These are phyloP conservation scores for Phaeomoniella chlamydospora DNA, from an alignment of 2,329 filamentous ascomycete species.

Conservation along the genomic window DNA sequence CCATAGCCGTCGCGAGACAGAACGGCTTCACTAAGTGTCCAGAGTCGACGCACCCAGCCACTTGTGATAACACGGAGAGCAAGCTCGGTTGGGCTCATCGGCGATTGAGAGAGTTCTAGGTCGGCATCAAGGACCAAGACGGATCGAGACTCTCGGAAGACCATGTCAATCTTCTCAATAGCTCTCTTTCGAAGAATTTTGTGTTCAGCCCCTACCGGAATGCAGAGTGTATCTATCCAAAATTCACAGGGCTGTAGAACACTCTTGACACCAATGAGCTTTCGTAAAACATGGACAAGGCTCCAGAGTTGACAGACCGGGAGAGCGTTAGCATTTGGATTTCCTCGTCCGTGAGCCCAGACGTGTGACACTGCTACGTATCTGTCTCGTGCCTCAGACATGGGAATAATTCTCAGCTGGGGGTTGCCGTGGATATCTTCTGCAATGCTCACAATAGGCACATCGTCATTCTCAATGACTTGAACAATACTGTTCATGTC, in stretches of 20 bases:
- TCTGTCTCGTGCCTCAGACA: neutral
- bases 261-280: neutral
- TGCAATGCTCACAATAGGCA: neutral
- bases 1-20: neutral
- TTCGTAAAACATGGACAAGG: neutral
- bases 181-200: conserved; percentile 3
- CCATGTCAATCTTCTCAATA: neutral
- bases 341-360: conserved; percentile 11
- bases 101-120: too few relatives aligned
- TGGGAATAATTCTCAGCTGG: neutral
- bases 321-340: conserved; percentile 6
- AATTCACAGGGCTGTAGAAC: conserved; percentile 2
- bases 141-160: neutral
- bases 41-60: neutral
- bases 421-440: neutral
- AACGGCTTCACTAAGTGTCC: conserved; percentile 1
- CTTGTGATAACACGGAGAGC: neutral
- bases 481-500: neutral
- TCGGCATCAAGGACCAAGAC: conserved; percentile 1
- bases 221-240: conserved; percentile 12
- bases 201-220: conserved; percentile 6
- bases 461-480: neutral
- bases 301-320: conserved; percentile 8
- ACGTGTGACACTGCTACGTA: conserved; percentile 11
- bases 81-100: too few relatives aligned